Evolutionary conservation across 2,329 filamentous ascomycete species (phyloP).

Genomic region (Exophiala sp.): DNA sequence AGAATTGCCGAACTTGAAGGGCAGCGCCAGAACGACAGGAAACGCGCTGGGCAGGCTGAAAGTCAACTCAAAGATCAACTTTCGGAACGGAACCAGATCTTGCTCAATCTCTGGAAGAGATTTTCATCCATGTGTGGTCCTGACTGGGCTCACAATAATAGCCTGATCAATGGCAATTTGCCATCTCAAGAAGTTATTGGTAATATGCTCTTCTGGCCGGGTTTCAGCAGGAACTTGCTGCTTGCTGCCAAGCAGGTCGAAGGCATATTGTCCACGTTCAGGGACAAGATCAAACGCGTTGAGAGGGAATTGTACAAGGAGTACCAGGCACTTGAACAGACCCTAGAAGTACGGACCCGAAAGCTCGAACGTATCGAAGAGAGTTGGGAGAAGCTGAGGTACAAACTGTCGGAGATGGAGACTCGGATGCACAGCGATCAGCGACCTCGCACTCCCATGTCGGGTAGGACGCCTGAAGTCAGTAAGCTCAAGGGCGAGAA

Average conservation of each 20-base stretch:
- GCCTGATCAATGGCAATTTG: constrained; percentile 80
- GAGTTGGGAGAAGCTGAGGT: constrained; percentile 62
- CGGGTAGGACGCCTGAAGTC: constrained; percentile 49
- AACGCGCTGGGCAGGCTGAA: constrained; percentile 72
- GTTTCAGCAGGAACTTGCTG: constrained; percentile 86
- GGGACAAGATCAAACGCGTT: constrained; percentile 73
- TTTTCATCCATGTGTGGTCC: constrained; percentile 80
- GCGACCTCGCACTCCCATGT: constrained; percentile 17
- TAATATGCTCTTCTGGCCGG: constrained; percentile 70
- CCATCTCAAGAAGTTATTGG: constrained; percentile 82
- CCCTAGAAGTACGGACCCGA: constrained; percentile 74
- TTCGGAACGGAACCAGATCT: constrained; percentile 79
- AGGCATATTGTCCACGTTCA: constrained; percentile 71
- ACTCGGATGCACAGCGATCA: constrained; percentile 10
- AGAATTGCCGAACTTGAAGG: constrained; percentile 83
- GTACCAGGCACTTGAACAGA: constrained; percentile 80
- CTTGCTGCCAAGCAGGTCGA: constrained; percentile 86
- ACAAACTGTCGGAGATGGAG: constrained; percentile 27
- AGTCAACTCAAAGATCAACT: constrained; percentile 81
- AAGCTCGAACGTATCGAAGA: constrained; percentile 84
- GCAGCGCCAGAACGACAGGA: constrained; percentile 72
- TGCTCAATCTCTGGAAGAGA: constrained; percentile 86
- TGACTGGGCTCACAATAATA: constrained; percentile 89
- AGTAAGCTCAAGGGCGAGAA: constrained; percentile 59
- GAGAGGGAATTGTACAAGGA: constrained; percentile 89